These are phyloP conservation scores for Fusarium lyarnte DNA, from an alignment of 2,329 filamentous ascomycete genomes.

Conservation along the genomic window DNA sequence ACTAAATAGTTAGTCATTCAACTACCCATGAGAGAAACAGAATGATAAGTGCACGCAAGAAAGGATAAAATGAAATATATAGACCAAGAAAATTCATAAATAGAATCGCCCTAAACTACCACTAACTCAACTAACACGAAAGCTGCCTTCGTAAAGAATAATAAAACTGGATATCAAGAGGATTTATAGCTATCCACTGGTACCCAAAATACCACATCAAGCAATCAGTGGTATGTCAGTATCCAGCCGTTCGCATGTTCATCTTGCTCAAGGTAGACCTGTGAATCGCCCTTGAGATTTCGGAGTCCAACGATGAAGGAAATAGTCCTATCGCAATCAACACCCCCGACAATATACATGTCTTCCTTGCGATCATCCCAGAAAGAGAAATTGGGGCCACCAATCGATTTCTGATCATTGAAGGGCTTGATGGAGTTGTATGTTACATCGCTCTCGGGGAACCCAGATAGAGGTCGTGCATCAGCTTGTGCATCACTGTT, in stretches of 20 bases:
- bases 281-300: constrained; percentile 32
- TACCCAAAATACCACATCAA: not conserved
- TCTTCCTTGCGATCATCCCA: constrained; percentile 39
- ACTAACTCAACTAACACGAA: not conserved
- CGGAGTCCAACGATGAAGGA: constrained; percentile 42
- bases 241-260: constrained; percentile 41
- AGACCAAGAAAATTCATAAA: not conserved
- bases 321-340: constrained; percentile 43
- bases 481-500: constrained; percentile 38
- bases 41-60: not conserved
- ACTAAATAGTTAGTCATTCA: accelerated
- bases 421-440: constrained; percentile 40
- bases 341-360: constrained; percentile 32
- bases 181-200: too few species aligned
- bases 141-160: too few species aligned
- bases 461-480: constrained; percentile 38
- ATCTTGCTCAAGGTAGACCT: constrained; percentile 46
- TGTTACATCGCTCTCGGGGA: constrained; percentile 36
- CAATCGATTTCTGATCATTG: constrained; percentile 20
- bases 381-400: constrained; percentile 43
- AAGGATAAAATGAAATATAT: too few species aligned
- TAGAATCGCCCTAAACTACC: not conserved
- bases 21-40: accelerated
- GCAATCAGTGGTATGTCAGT: constrained; percentile 25
- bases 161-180: not conserved